Evolutionary conservation across 257 asterid genomes (phyloP).

Genomic region (Rhazya stricta): DNA sequence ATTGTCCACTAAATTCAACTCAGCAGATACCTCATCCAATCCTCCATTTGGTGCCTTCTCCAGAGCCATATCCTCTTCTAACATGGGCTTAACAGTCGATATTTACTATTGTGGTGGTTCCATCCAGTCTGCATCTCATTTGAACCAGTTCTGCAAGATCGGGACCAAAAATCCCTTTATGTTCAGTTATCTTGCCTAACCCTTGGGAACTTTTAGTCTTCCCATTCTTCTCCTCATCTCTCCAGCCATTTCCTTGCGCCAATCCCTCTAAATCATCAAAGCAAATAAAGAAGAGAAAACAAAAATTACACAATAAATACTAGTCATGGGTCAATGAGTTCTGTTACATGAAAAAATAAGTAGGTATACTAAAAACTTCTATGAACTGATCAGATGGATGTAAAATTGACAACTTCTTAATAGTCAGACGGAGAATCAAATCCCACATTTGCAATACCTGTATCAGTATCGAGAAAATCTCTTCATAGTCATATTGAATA

Average conservation of each 20-base stretch:
- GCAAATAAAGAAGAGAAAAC: background rate
- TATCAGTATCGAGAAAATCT: no score
- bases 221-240: conserved; percentile 65
- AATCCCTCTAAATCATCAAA: conserved; percentile 43
- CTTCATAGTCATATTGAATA: no score
- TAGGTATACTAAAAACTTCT: background rate
- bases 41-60: background rate
- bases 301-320: background rate
- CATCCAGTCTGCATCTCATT: background rate
- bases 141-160: conserved; percentile 67
- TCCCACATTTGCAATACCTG: no score
- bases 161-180: conserved; percentile 95
- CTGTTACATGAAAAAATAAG: background rate
- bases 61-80: background rate
- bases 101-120: background rate
- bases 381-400: background rate
- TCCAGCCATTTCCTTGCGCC: conserved; percentile 50
- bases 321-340: background rate
- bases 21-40: background rate
- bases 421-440: no score
- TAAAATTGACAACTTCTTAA: no score
- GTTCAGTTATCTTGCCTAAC: conserved; percentile 69
- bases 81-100: background rate
- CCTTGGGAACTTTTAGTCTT: conserved; percentile 47
- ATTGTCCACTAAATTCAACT: background rate